These are phyloP conservation scores for Daucus carota DNA, from an alignment of 129 eudicot species.

Conservation along the genomic window DNA sequence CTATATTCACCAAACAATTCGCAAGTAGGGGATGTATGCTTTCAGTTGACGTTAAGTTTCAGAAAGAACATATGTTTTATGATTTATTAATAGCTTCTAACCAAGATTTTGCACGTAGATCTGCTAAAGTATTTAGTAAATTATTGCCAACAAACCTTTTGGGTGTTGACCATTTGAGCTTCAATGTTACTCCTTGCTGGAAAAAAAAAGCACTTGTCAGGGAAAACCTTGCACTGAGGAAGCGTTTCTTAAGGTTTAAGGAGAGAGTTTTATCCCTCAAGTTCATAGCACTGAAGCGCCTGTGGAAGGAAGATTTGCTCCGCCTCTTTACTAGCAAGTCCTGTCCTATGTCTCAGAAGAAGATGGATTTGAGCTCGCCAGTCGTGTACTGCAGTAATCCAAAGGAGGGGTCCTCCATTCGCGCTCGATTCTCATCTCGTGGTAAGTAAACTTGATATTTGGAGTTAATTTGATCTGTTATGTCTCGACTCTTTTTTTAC, in stretches of 20 bases:
- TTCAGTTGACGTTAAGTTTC: constrained; percentile 10
- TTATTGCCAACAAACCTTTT: constrained; percentile 34
- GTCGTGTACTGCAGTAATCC: constrained; percentile 27
- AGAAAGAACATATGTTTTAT: constrained; percentile 17
- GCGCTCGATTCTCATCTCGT: constrained; percentile 41
- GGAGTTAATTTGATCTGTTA: not conserved
- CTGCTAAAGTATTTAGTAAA: constrained; percentile 48
- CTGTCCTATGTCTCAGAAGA: constrained; percentile 60
- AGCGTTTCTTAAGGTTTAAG: constrained; percentile 46
- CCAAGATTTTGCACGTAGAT: constrained; percentile 36
- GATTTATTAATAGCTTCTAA: constrained; percentile 42
- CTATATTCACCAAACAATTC: constrained; percentile 5
- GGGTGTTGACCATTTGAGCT: constrained; percentile 15
- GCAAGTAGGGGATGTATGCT: constrained; percentile 8
- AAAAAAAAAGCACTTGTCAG: constrained; percentile 24
- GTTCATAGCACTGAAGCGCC: constrained; percentile 56
- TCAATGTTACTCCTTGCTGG: constrained; percentile 7
- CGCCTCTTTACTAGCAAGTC: constrained; percentile 43
- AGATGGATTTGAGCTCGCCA: constrained; percentile 39
- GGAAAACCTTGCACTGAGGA: constrained; percentile 44
- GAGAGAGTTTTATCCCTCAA: constrained; percentile 58
- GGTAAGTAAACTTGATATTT: constrained; percentile 37
- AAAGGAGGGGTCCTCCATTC: constrained; percentile 45
- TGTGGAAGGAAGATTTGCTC: constrained; percentile 73
- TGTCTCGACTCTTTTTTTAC: not conserved